Evolutionary conservation across 1,139 yeast species (phyloP).

Genomic region (Suhomyces taliae): DNA sequence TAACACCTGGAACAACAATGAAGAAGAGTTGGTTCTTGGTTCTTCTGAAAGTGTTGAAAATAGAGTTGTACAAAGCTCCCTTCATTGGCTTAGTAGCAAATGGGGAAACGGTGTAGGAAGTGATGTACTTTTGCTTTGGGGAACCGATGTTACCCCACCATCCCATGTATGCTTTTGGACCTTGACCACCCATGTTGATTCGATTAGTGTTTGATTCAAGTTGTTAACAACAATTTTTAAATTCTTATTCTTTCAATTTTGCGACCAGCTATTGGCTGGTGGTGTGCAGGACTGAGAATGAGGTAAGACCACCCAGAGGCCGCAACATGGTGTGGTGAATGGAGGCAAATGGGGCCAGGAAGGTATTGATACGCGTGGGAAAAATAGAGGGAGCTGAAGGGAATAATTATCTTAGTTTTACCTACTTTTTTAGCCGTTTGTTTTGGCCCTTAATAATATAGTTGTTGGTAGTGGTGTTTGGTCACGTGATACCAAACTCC

Average conservation of each 20-base stretch:
- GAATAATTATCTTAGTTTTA: too few species aligned
- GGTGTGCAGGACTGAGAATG: slow-evolving; percentile 11
- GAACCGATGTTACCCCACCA: slow-evolving; percentile 95
- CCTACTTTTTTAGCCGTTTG: too few species aligned
- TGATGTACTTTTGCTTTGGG: slow-evolving; percentile 85
- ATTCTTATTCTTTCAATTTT: slow-evolving; percentile 9
- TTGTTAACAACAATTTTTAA: slow-evolving; percentile 5
- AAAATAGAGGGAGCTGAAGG: too few species aligned
- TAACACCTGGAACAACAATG: slow-evolving; percentile 72
- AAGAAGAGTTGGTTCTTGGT: slow-evolving; percentile 81
- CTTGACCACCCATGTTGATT: slow-evolving; percentile 64
- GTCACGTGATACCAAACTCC: too few species aligned
- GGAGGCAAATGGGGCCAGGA: neutral
- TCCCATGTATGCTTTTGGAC: slow-evolving; percentile 84
- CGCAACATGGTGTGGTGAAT: too few species aligned
- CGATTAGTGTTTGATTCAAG: neutral
- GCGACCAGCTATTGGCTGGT: slow-evolving; percentile 14
- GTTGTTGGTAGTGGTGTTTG: too few species aligned
- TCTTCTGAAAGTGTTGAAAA: slow-evolving; percentile 95
- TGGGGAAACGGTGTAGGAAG: slow-evolving; percentile 88
- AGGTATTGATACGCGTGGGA: neutral
- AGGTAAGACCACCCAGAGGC: neutral
- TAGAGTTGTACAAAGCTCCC: slow-evolving; percentile 80
- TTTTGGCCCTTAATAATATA: too few species aligned
- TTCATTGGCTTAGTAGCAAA: slow-evolving; percentile 90